Base-by-base conservation (phyloP, 108 stramenopile genomes). In the Discostella pseudostelligera region DNA sequence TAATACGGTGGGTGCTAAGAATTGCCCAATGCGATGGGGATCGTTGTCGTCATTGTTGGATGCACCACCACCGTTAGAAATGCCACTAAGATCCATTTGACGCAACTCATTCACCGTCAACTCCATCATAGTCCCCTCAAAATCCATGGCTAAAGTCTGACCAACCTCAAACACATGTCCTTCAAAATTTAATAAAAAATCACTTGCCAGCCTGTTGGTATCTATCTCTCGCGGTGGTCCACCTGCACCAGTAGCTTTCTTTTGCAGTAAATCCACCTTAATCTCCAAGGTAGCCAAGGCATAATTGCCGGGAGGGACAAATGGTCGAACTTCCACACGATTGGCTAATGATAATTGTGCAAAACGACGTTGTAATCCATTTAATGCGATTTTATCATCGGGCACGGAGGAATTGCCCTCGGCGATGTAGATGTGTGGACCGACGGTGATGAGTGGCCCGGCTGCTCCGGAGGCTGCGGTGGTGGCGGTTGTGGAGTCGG, bases 111-210 rank as follows among this genome's bases (percentile, higher is more conserved):
- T 56, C 44, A 90, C 77, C 9, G 59, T 70, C 39, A 90, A 59
- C 76, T 95, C 89, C 16, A 91, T 54, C 58, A 90, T 92, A 58
- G 87, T 87, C 42, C 91, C 94, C 69, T 95, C 94, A 82, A 95
- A 95, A 70, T 95, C 91, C 71, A 95, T 79, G 16, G 89, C 89
- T 24, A 92, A 57, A 40, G 59, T 68, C 44, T 85, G 87, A 4
- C 86, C 89, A 0, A 82, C 80, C 54, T 88, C 87, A 79, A 91
- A 82, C 16, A 90, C 79, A 62, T 91, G 88, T 51, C 84, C 83
- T 59, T 90, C 89, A 13, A 84, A 78, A 39, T 86, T 79, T 49
- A 81, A 22, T 43, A 89, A 46, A 9, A 91, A 83, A 16, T 87
- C 81, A 17, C 71, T 59, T 3, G 87, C 89, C 50, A 95, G 65